A percentile compares a stretch with the other conserved stretches of the same genome.
Evolutionary conservation across 2,329 filamentous ascomycete genomes (phyloP).

Genomic region (Trichoderma sp.): DNA sequence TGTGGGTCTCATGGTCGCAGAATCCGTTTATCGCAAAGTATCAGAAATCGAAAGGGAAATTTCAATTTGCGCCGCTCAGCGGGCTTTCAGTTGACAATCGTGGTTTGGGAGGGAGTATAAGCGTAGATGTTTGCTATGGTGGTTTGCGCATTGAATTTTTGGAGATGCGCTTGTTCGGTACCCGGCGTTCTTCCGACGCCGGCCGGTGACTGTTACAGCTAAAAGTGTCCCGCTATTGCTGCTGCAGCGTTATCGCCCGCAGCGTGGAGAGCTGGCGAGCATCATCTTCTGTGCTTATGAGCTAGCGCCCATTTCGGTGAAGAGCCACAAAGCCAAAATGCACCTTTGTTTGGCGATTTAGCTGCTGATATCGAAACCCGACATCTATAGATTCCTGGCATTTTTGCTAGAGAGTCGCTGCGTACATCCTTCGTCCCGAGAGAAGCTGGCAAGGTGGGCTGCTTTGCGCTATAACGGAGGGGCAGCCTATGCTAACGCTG

Average conservation of each 20-base stretch:
- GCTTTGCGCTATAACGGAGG: slow-evolving; percentile 20
- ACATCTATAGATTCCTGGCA: not conserved
- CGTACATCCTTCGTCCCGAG: not conserved
- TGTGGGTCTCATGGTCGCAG: slow-evolving; percentile 66
- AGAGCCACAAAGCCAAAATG: not conserved
- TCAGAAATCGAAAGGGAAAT: not conserved
- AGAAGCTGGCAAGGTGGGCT: slow-evolving; percentile 9
- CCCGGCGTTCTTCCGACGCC: slow-evolving; percentile 42
- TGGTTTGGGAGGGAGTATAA: not conserved
- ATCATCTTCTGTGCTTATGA: not conserved
- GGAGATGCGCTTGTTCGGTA: slow-evolving; percentile 28
- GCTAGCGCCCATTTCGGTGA: not conserved
- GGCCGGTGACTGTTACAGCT: slow-evolving; percentile 10
- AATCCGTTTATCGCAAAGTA: not conserved
- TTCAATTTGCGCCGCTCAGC: not conserved
- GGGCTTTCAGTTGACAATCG: not conserved
- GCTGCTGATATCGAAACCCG: not conserved
- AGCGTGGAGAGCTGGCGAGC: not conserved
- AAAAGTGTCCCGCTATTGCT: slow-evolving; percentile 2
- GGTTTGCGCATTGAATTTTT: slow-evolving; percentile 31
- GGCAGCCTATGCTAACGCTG: slow-evolving; percentile 16
- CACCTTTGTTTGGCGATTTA: not conserved
- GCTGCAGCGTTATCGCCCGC: not conserved
- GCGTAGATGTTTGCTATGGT: slow-evolving; percentile 1
- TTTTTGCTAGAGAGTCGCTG: not conserved